These are phyloP conservation scores for Aegilops umbellulata DNA, from an alignment of 176 grass and related monocot genomes.

Conservation along the genomic window DNA sequence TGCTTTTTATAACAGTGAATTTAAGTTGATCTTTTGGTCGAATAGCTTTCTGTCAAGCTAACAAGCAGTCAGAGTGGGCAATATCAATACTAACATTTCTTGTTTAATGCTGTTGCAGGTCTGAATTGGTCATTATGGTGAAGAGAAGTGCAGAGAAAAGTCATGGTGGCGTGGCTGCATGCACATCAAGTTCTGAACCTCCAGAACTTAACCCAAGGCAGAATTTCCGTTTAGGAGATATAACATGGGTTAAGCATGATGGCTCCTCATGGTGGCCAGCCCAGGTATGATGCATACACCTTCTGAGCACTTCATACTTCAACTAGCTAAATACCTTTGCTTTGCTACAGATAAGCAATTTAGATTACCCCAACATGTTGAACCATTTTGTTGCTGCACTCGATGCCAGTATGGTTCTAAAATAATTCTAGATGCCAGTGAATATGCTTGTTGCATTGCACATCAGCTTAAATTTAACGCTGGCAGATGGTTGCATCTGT, in stretches of 20 bases:
- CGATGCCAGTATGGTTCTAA: background rate
- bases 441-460: conserved; percentile 13
- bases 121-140: conserved; percentile 29
- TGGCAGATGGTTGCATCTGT: background rate
- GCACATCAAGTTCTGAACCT: background rate
- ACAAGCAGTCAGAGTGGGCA: background rate
- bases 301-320: background rate
- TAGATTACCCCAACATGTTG: background rate
- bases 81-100: background rate
- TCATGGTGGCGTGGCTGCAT: background rate
- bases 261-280: conserved; percentile 83
- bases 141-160: conserved; percentile 14
- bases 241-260: conserved; percentile 69
- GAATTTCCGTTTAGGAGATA: conserved; percentile 65
- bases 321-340: background rate
- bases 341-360: background rate
- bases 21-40: conserved; percentile 9
- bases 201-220: conserved; percentile 29
- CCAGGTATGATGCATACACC: conserved; percentile 52
- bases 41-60: conserved; percentile 1
- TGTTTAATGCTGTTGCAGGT: conserved; percentile 18
- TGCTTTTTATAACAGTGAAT: background rate
- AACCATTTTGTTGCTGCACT: background rate
- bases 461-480: background rate
- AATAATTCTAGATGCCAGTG: background rate